A percentile compares a stretch with the other conserved stretches of the same genome.
phyloP scores from a whole-genome alignment of 2,329 filamentous ascomycete genomes.

The Paracoccidioides brasiliensis region DNA sequence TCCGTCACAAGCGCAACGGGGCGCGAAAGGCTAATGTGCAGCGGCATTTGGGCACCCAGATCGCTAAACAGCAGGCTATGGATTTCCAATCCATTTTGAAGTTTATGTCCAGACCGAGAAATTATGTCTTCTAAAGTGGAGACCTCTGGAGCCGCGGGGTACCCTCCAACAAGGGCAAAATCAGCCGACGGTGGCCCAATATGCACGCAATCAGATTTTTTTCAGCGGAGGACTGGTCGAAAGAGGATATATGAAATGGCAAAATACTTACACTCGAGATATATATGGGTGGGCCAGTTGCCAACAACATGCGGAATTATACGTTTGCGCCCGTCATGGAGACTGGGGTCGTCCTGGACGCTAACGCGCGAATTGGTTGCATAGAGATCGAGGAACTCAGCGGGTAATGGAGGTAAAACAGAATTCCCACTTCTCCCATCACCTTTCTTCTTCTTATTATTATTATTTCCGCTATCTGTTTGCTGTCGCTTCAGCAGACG shows the following conservation, averaged over 20 bases:
- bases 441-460: conserved; percentile 11
- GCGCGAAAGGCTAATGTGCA: conserved; percentile 84
- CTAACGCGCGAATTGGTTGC: conserved; percentile 66
- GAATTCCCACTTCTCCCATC: conserved; percentile 11
- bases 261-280: conserved; percentile 69
- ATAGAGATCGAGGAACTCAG: conserved; percentile 79
- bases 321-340: conserved; percentile 76
- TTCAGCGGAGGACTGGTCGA: not conserved
- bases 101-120: conserved; percentile 20
- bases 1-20: conserved; percentile 61
- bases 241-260: not conserved
- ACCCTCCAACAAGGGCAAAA: conserved; percentile 21
- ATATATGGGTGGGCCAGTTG: conserved; percentile 87
- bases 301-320: conserved; percentile 73
- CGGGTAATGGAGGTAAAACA: conserved; percentile 59
- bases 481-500: conserved; percentile 17
- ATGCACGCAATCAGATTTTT: conserved; percentile 1
- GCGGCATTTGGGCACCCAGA: conserved; percentile 60
- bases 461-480: conserved; percentile 3
- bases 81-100: conserved; percentile 35
- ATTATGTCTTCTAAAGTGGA: conserved; percentile 21
- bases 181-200: conserved; percentile 6
- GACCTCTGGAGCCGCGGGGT: conserved; percentile 26
- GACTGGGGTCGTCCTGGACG: conserved; percentile 63
- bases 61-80: conserved; percentile 63